These are phyloP conservation scores for Tephrocybe sp. DNA, from an alignment of 768 basidiomycete species.

Conservation along the genomic window DNA sequence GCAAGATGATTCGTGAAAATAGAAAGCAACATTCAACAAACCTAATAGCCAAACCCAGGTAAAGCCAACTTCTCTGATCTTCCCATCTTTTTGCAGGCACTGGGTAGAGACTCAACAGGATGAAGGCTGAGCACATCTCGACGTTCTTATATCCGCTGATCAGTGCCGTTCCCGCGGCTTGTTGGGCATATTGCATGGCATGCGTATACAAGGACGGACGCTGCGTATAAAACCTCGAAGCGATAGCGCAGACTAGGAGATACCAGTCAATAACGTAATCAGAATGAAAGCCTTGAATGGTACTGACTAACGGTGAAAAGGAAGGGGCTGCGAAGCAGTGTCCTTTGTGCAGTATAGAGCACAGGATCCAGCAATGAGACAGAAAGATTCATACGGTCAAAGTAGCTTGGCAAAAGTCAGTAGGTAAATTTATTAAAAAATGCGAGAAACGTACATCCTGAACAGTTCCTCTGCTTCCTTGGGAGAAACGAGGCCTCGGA, in stretches of 20 bases:
- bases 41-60: slow-evolving; percentile 87
- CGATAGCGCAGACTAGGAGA: slow-evolving; percentile 77
- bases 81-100: slow-evolving; percentile 80
- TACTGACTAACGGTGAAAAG: slow-evolving; percentile 86
- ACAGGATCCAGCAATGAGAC: slow-evolving; percentile 77
- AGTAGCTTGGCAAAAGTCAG: slow-evolving; percentile 48
- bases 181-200: slow-evolving; percentile 72
- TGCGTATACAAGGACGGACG: slow-evolving; percentile 68
- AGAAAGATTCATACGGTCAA: slow-evolving; percentile 76
- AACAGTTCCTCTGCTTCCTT: slow-evolving; percentile 72
- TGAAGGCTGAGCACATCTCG: slow-evolving; percentile 83
- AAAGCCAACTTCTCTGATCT: slow-evolving; percentile 88
- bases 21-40: slow-evolving; percentile 23
- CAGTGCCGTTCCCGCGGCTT: slow-evolving; percentile 74
- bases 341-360: slow-evolving; percentile 80
- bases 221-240: slow-evolving; percentile 76
- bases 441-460: slow-evolving; percentile 47
- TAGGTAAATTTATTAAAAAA: neutral
- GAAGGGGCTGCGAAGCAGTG: slow-evolving; percentile 84
- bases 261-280: neutral
- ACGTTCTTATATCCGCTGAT: slow-evolving; percentile 78
- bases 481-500: slow-evolving; percentile 58
- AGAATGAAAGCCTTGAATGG: neutral
- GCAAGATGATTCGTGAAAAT: neutral
- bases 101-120: slow-evolving; percentile 73